Conservation (phyloP, 176 grass and related monocot species). For the Lolium rigidum region DNA sequence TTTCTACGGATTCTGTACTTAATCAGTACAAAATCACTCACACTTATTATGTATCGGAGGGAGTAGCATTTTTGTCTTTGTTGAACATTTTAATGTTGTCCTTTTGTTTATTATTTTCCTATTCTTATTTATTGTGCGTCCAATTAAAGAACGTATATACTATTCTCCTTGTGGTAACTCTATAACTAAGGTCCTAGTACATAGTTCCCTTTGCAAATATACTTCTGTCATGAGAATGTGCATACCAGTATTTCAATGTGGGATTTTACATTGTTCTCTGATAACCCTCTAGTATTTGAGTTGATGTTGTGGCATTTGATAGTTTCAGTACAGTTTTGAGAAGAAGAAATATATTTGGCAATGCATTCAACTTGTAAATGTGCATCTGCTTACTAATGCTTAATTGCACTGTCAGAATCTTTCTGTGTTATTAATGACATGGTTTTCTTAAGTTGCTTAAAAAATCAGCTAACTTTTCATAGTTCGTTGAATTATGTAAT, state of each 20-base stretch:
- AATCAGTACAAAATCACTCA: too few relatives aligned
- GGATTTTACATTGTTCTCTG: neutral
- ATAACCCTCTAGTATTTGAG: too few relatives aligned
- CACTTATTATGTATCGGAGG: too few relatives aligned
- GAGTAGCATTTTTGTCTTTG: neutral
- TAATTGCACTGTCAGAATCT: neutral
- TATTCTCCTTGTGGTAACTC: neutral
- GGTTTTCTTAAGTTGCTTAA: constrained; percentile 9
- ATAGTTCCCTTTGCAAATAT: neutral
- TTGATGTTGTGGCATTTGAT: neutral
- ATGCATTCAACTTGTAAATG: neutral
- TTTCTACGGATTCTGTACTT: too few relatives aligned
- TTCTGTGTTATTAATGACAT: constrained; percentile 2
- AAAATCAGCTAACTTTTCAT: neutral
- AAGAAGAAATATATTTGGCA: neutral
- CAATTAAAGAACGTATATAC: too few relatives aligned
- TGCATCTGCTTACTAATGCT: constrained; percentile 3
- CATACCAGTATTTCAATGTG: neutral
- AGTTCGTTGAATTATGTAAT: neutral
- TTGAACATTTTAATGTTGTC: neutral
- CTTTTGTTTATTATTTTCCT: neutral
- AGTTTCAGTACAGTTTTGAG: neutral
- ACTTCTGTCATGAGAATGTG: neutral
- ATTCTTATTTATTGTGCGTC: neutral
- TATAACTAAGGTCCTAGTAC: neutral